Evolutionary conservation across 2,329 filamentous ascomycete genomes (phyloP), one percentile per base, ranked within the genome.

Genomic region (Volutella citrinella): DNA sequence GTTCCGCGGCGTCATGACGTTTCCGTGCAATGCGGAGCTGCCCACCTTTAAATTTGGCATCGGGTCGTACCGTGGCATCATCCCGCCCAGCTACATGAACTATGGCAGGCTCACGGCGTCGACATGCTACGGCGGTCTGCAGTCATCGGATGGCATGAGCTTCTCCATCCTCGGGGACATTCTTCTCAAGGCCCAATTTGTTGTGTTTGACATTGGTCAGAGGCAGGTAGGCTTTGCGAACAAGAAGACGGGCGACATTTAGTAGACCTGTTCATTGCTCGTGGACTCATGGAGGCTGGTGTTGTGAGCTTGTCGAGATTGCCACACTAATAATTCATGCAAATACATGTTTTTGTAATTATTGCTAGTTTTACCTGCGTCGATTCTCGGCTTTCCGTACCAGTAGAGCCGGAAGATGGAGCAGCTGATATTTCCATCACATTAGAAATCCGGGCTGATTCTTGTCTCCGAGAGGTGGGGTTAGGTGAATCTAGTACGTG

Each of bases 21-120:
- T 81, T 57, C 68, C 72, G 11, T 85, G 82, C 68, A 51, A 50
- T 19, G 50, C 70, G 5, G 56, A 48, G 50, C 39, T 84, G 65
- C 74, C 64, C 3, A 57, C 64, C 31, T 67, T 65, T 25, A 46
- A 40, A 19, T 57, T 66, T 40, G 56, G 52, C 3, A 43, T 68
- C 11, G 61, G 55, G 7, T 19, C 16, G 2, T 65, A 64, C 35
- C 43, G 56, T 2, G 63, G 60, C 13, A 39, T 36, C 7, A 46
- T 68, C 2, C 63, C 64, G 0, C 63, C 61, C 0, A 18, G 52
- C 15, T 67, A 62, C 40, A 59, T 68, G 27, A 64, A 59, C 33
- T 68, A 66, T 32, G 59, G 58, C 8, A 38, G 28, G 5, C 32
- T 56, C 8, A 51, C 53, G 13, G 19, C 22, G 1, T 47, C 34